Percentiles rank a stretch among this genome's conserved stretches.
These are phyloP conservation scores for Leishmania mexicana DNA, from an alignment of 208 protist species.

Conservation along the genomic window DNA sequence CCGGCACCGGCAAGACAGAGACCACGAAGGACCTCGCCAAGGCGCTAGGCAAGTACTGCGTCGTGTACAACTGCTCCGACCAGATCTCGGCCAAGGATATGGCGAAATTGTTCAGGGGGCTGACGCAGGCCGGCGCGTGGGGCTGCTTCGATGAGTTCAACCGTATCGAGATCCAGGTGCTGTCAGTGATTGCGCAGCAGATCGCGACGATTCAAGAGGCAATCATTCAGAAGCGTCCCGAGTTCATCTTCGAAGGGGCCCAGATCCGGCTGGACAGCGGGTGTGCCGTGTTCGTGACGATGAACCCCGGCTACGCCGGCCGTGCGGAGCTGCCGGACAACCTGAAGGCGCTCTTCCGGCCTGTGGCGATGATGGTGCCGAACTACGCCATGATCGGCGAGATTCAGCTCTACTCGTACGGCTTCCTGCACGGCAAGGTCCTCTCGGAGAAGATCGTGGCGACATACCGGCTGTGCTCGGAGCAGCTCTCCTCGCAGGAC, in stretches of 20 bases:
- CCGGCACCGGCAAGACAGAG: constrained; percentile 98
- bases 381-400: constrained; percentile 99
- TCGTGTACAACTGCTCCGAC: constrained; percentile 99
- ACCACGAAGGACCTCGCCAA: constrained; percentile 98
- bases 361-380: constrained; percentile 98
- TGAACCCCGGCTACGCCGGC: constrained; percentile 98
- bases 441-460: constrained; percentile 96
- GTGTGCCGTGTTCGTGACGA: constrained; percentile 97
- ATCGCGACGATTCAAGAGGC: constrained; percentile 95
- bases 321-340: constrained; percentile 98
- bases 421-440: constrained; percentile 94
- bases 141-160: constrained; percentile 99
- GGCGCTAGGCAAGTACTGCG: constrained; percentile 95
- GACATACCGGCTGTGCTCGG: constrained; percentile 96
- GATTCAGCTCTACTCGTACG: constrained; percentile 98
- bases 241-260: constrained; percentile 96
- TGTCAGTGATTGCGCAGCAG: constrained; percentile 98
- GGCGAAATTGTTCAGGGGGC: constrained; percentile 96
- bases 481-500: constrained; percentile 97
- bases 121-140: constrained; percentile 94
- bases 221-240: constrained; percentile 78
- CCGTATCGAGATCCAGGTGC: constrained; percentile 97
- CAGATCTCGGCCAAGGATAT: constrained; percentile 96
- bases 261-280: constrained; percentile 92
- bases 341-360: constrained; percentile 98